Percentiles rank a stretch among this genome's conserved stretches.
phyloP scores from a whole-genome alignment of 768 basidiomycete genomes.

The Chlorophyllum brunneum region DNA sequence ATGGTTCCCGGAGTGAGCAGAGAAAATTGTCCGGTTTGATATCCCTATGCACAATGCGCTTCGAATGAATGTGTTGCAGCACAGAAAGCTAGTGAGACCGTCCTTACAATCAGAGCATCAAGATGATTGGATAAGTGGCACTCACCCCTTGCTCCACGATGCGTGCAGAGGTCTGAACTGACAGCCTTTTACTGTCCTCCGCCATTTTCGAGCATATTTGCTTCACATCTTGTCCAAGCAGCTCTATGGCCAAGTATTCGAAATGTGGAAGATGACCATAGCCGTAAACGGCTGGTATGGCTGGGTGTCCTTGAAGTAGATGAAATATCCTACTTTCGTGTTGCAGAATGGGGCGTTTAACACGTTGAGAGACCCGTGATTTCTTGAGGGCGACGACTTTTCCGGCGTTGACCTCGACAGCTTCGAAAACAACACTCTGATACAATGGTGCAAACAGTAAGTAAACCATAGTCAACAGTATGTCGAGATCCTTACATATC shows the following conservation, averaged over 20 bases:
- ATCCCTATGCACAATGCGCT: conserved; percentile 32
- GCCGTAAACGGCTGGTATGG: conserved; percentile 28
- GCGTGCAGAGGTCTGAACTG: conserved; percentile 19
- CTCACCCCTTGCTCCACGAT: conserved; percentile 23
- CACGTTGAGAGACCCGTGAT: no score
- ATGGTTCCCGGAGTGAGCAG: conserved; percentile 19
- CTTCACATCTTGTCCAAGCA: conserved; percentile 22
- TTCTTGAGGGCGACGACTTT: conserved; percentile 25
- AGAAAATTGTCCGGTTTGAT: conserved; percentile 35
- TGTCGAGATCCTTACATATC: no score
- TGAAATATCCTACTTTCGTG: conserved; percentile 26
- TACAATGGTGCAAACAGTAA: no score
- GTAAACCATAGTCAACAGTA: no score
- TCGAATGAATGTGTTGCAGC: conserved; percentile 27
- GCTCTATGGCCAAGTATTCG: conserved; percentile 31
- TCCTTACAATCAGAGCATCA: conserved; percentile 3
- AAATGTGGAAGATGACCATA: conserved; percentile 30
- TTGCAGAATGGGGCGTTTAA: conserved; percentile 25
- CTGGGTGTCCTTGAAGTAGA: conserved; percentile 25
- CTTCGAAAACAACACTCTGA: conserved; percentile 22
- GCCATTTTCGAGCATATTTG: conserved; percentile 16
- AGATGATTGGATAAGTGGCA: conserved; percentile 4
- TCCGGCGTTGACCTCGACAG: conserved; percentile 18
- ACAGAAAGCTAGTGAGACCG: conserved; percentile 25
- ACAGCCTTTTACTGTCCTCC: no score